Evolutionary conservation across 495 filamentous ascomycete genomes (phyloP).

Genomic region (Tetracladium marchalianum): DNA sequence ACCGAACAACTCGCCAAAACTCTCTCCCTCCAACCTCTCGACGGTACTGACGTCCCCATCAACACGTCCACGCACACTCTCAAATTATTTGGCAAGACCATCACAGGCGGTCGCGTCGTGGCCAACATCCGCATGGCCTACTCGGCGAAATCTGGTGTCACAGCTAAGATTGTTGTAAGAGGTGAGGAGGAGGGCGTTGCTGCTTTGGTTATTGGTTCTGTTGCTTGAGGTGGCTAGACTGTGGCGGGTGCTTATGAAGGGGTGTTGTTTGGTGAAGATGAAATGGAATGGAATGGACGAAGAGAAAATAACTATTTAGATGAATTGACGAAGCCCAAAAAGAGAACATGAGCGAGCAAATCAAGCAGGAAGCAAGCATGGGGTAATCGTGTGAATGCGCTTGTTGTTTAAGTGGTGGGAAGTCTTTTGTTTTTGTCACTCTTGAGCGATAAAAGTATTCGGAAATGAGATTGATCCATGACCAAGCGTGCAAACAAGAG

Average conservation of each 20-base stretch:
- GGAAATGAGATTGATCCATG: too few relatives aligned
- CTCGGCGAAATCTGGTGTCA: conserved; percentile 83
- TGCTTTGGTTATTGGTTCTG: conserved; percentile 68
- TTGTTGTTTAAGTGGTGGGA: too few relatives aligned
- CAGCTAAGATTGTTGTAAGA: conserved; percentile 84
- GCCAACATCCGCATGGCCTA: conserved; percentile 88
- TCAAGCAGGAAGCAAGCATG: too few relatives aligned
- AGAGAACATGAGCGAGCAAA: too few relatives aligned
- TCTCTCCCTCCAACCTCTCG: conserved; percentile 85
- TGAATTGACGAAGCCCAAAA: background rate
- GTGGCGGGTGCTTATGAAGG: background rate
- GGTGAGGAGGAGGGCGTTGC: conserved; percentile 91
- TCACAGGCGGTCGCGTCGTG: conserved; percentile 81
- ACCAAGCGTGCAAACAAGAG: too few relatives aligned
- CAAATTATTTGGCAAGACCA: conserved; percentile 92
- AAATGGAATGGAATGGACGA: background rate
- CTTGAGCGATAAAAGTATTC: too few relatives aligned
- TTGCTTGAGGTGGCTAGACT: conserved; percentile 42
- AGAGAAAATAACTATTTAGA: background rate
- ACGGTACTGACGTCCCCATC: conserved; percentile 83
- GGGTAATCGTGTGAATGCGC: too few relatives aligned
- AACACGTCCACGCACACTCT: conserved; percentile 86
- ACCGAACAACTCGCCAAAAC: conserved; percentile 81
- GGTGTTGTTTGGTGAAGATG: background rate
- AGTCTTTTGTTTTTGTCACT: too few relatives aligned